Evolutionary conservation across 768 basidiomycete genomes (phyloP), one percentile per base, ranked within the genome.

Genomic region (Tulasnella sp.): DNA sequence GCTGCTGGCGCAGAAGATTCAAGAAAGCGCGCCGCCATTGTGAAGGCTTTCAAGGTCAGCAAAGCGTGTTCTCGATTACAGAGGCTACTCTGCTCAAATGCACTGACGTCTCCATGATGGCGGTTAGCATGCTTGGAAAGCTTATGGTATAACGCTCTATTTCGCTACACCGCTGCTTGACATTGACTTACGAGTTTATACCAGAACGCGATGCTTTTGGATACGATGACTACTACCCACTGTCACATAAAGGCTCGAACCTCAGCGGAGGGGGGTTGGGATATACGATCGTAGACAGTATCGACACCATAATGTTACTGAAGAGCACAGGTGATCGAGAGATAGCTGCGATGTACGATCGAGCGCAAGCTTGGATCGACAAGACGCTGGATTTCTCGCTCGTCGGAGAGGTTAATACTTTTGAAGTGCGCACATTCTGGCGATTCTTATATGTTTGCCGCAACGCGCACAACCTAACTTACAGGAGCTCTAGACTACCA

Each of bases 161-260:
- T 26, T 34, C 23, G 2, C 1, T 23, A 24, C 54, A 58, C 65
- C 60, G 42, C 29, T 29, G 69, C 52, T 44, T 11, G 13, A 11
- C 66, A 51, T 51, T 4, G 51, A 27, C 45, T 21, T 56, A 67
- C 43, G 65, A 55, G 15, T 48, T 15, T 21, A 56, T 52, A 41
- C 19, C 73, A 92, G 91, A 92, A 73, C 74, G 81, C 48, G 83
- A 96, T 69, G 93, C 93, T 1, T 92, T 90, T 82, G 93, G 93
- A 1, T 78, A 78, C 58, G 92, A 96, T 73, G 89, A 95, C 70
- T 96, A 91, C 67, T 90, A 95, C 67, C 93, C 94, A 0, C 77
- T 98, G 23, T 78, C 78, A 54, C 77, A 77, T 51, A 73, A 71
- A 26, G 94, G 94, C 3, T 78, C 80, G 8, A 92, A 98, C 69